Conservation (phyloP, 129 eudicot genomes). For the Chrysanthemum makinoi region DNA sequence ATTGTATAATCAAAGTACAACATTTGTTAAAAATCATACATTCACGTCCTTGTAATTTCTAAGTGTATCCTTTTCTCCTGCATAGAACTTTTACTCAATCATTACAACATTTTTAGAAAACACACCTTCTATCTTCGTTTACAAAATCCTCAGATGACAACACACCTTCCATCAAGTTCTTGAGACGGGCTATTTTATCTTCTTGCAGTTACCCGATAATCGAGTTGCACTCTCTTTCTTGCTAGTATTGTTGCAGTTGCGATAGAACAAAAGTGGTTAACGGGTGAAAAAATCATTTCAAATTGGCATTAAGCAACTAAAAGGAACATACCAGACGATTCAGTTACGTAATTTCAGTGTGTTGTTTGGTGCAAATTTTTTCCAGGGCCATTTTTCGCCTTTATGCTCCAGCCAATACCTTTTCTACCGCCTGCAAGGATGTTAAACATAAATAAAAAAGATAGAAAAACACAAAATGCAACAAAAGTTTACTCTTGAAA, state of each 20-base stretch:
- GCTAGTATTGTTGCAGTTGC: constrained; percentile 93
- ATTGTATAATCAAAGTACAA: too few species aligned
- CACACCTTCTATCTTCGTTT: too few species aligned
- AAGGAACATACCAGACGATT: constrained; percentile 74
- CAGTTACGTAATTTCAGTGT: constrained; percentile 72
- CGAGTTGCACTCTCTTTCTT: constrained; percentile 90
- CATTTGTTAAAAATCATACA: too few species aligned
- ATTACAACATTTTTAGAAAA: too few species aligned
- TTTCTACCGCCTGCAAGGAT: constrained; percentile 75
- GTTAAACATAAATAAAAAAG: constrained; percentile 18
- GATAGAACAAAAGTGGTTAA: constrained; percentile 6
- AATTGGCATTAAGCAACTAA: neutral
- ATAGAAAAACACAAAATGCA: neutral
- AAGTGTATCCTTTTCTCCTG: too few species aligned
- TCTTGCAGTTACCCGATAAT: constrained; percentile 79
- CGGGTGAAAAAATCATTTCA: neutral
- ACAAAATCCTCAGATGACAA: constrained; percentile 25
- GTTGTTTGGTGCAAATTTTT: constrained; percentile 73
- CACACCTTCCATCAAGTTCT: constrained; percentile 89
- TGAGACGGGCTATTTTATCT: constrained; percentile 88
- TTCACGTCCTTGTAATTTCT: too few species aligned
- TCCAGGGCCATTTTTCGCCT: constrained; percentile 98
- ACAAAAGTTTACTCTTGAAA: neutral
- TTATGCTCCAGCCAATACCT: constrained; percentile 92
- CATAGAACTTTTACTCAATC: too few species aligned